Percentiles rank a stretch among this genome's conserved stretches.
These are phyloP conservation scores for Triticum urartu DNA, from an alignment of 176 grass and related monocot genomes.

Conservation along the genomic window DNA sequence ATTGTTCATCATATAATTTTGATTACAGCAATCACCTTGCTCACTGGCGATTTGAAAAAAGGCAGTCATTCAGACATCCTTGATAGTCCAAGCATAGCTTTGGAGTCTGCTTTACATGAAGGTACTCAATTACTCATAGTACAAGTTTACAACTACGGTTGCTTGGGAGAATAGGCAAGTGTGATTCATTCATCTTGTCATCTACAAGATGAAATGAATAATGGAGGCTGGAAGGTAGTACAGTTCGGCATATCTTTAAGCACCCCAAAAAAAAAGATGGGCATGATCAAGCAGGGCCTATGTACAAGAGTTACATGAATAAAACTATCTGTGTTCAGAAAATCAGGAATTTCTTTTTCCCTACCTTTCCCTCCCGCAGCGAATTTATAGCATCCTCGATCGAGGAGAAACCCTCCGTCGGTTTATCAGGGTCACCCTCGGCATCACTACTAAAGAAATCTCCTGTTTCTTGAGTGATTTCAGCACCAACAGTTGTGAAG, in stretches of 20 bases:
- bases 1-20: background rate
- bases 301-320: background rate
- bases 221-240: background rate
- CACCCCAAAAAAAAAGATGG: too few species aligned
- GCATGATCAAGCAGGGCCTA: background rate
- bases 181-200: background rate
- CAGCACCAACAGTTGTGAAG: conserved; percentile 65
- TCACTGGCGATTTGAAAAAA: background rate
- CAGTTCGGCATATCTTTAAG: background rate
- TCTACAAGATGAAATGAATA: background rate
- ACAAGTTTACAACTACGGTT: background rate
- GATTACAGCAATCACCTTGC: background rate
- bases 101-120: background rate
- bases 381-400: conserved; percentile 68
- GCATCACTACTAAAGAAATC: conserved; percentile 90
- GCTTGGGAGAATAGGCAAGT: background rate
- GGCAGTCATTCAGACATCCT: background rate
- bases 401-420: conserved; percentile 72
- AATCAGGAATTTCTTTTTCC: background rate
- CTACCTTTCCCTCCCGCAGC: conserved; percentile 69
- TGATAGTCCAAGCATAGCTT: background rate
- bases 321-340: background rate
- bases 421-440: conserved; percentile 77
- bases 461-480: conserved; percentile 84
- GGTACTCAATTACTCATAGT: background rate